phyloP scores from a whole-genome alignment of 2,329 filamentous ascomycete species.

The Lomentospora prolificans region DNA sequence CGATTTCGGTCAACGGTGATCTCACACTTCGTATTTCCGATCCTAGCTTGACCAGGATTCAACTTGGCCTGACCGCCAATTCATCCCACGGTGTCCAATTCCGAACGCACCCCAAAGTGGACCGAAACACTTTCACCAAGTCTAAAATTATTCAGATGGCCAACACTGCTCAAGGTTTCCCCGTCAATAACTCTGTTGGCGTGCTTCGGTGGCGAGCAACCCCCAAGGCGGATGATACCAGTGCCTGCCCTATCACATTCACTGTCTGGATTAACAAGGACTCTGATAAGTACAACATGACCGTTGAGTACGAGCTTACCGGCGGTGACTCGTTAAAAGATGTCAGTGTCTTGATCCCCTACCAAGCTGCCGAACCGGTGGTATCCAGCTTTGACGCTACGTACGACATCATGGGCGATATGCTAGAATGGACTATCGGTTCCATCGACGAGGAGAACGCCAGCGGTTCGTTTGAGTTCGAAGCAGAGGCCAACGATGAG shows the following conservation, averaged over 20 bases:
- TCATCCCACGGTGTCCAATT: conserved; percentile 81
- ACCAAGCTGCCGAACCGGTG: conserved; percentile 70
- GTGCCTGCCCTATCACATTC: conserved; percentile 84
- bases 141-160: conserved; percentile 82
- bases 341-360: conserved; percentile 82
- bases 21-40: conserved; percentile 86
- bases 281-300: conserved; percentile 75
- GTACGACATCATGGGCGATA: conserved; percentile 89
- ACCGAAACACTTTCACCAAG: conserved; percentile 76
- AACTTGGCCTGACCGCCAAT: conserved; percentile 67
- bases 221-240: conserved; percentile 69
- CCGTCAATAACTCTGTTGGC: conserved; percentile 84
- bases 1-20: conserved; percentile 83
- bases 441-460: conserved; percentile 72
- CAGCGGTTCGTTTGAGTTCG: conserved; percentile 88
- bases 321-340: conserved; percentile 71
- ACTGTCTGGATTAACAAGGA: conserved; percentile 96
- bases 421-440: conserved; percentile 88
- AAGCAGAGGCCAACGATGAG: conserved; percentile 78
- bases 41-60: conserved; percentile 81
- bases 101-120: conserved; percentile 92
- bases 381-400: conserved; percentile 90
- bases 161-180: conserved; percentile 81
- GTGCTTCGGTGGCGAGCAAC: conserved; percentile 88
- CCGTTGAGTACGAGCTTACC: conserved; percentile 89